Percentiles rank a stretch among this genome's conserved stretches.
These are phyloP conservation scores for Hypericum androsaemum DNA, from an alignment of 345 rosid genomes.

Conservation along the genomic window DNA sequence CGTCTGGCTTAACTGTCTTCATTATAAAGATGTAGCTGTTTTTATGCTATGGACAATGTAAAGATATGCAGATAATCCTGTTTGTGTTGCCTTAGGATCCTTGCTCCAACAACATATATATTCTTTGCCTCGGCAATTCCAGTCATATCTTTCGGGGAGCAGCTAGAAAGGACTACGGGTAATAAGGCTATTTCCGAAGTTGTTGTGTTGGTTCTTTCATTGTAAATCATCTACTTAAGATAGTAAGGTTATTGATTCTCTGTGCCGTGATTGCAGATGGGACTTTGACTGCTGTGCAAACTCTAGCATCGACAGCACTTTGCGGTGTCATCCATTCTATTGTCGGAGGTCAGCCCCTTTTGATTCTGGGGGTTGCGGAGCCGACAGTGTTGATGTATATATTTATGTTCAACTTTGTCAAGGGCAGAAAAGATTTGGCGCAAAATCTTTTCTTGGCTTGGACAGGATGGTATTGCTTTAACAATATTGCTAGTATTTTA, in stretches of 20 bases:
- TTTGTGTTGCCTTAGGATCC: conserved; percentile 46
- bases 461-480: conserved; percentile 73
- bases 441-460: conserved; percentile 75
- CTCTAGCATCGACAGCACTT: conserved; percentile 83
- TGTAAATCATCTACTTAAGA: conserved; percentile 1
- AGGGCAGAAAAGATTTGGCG: conserved; percentile 69
- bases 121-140: conserved; percentile 97
- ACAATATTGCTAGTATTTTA: conserved; percentile 2
- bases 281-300: conserved; percentile 78
- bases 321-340: conserved; percentile 85
- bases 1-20: too few relatives aligned
- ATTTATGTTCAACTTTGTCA: conserved; percentile 85
- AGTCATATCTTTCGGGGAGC: conserved; percentile 89
- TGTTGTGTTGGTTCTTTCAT: background rate
- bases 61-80: background rate
- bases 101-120: conserved; percentile 92
- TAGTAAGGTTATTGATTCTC: conserved; percentile 7
- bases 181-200: background rate
- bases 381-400: conserved; percentile 97
- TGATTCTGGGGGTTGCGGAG: conserved; percentile 97
- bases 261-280: conserved; percentile 42
- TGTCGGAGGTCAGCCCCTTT: conserved; percentile 80
- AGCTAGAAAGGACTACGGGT: conserved; percentile 85
- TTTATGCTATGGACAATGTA: background rate
- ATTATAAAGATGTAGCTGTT: background rate